phyloP scores from a whole-genome alignment of 108 stramenopile species.

The Mediolabrus comicus region DNA sequence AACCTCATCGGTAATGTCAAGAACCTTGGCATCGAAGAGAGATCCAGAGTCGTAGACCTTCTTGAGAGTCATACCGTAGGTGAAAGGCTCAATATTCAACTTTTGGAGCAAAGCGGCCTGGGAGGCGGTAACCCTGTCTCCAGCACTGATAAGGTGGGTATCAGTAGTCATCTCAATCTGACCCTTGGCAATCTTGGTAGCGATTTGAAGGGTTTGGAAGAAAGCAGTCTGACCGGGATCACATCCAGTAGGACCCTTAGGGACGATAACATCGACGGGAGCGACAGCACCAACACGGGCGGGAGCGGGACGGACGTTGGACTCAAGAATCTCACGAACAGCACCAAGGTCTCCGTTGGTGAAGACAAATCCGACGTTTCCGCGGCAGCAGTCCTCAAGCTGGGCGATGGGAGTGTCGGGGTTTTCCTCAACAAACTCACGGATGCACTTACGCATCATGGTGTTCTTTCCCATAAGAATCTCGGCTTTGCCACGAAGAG shows the following conservation, averaged over 20 bases:
- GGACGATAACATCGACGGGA: slow-evolving; percentile 92
- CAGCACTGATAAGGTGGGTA: slow-evolving; percentile 87
- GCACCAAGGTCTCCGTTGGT: slow-evolving; percentile 96
- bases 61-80: slow-evolving; percentile 92
- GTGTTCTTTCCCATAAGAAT: slow-evolving; percentile 99
- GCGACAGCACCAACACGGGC: slow-evolving; percentile 96
- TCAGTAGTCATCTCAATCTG: slow-evolving; percentile 98
- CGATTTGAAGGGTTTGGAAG: slow-evolving; percentile 99
- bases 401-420: slow-evolving; percentile 86
- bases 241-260: slow-evolving; percentile 98
- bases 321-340: slow-evolving; percentile 81
- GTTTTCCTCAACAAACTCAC: slow-evolving; percentile 89
- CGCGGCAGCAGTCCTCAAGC: slow-evolving; percentile 76
- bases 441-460: slow-evolving; percentile 98
- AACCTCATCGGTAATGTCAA: slow-evolving; percentile 95
- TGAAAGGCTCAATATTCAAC: slow-evolving; percentile 97
- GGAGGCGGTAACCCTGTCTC: slow-evolving; percentile 93
- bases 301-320: slow-evolving; percentile 95
- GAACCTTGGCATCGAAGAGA: slow-evolving; percentile 95
- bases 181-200: slow-evolving; percentile 97
- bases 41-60: slow-evolving; percentile 95
- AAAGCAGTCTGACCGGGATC: slow-evolving; percentile 99
- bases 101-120: slow-evolving; percentile 95
- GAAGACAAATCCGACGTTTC: slow-evolving; percentile 99
- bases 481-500: slow-evolving; percentile 91